phyloP scores from a whole-genome alignment of 2,329 filamentous ascomycete genomes.

The Diaporthe longicolla region DNA sequence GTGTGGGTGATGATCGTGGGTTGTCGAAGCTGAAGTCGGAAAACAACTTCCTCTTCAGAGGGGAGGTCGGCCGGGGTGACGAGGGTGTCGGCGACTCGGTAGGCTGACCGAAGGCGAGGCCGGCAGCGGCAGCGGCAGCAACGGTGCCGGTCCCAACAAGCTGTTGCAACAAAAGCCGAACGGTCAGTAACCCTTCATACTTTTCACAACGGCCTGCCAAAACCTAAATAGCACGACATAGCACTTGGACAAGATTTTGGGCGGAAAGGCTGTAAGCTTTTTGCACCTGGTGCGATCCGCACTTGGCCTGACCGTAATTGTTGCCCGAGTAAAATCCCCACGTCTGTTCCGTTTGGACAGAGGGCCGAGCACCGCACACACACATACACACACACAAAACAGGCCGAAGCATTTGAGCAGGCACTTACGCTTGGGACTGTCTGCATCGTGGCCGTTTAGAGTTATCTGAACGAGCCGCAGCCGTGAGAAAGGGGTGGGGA shows the following conservation, averaged over 20 bases:
- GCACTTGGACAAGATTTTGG: slow-evolving; percentile 15
- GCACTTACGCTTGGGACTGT: slow-evolving; percentile 62
- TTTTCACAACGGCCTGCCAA: neutral
- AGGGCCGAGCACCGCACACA: slow-evolving; percentile 24
- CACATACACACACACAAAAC: neutral
- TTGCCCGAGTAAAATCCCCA: slow-evolving; percentile 28
- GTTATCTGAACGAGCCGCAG: slow-evolving; percentile 50
- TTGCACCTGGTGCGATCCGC: slow-evolving; percentile 9
- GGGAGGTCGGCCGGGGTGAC: slow-evolving; percentile 50
- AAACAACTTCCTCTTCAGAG: slow-evolving; percentile 50
- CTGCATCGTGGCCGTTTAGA: slow-evolving; percentile 54
- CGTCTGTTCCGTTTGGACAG: slow-evolving; percentile 16
- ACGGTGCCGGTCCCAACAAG: slow-evolving; percentile 74
- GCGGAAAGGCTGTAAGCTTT: slow-evolving; percentile 4
- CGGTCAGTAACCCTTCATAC: slow-evolving; percentile 30
- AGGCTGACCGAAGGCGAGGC: slow-evolving; percentile 71
- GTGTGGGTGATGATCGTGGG: slow-evolving; percentile 45
- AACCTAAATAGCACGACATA: neutral
- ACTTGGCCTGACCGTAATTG: neutral
- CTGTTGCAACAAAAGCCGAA: slow-evolving; percentile 51
- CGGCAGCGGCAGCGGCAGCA: slow-evolving; percentile 71
- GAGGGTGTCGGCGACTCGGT: slow-evolving; percentile 54
- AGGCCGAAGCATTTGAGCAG: neutral
- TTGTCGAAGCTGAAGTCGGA: slow-evolving; percentile 46
- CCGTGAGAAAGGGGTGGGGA: slow-evolving; percentile 49